These are phyloP conservation scores for Lactarius psammicola DNA, from an alignment of 768 basidiomycete genomes.

Conservation along the genomic window DNA sequence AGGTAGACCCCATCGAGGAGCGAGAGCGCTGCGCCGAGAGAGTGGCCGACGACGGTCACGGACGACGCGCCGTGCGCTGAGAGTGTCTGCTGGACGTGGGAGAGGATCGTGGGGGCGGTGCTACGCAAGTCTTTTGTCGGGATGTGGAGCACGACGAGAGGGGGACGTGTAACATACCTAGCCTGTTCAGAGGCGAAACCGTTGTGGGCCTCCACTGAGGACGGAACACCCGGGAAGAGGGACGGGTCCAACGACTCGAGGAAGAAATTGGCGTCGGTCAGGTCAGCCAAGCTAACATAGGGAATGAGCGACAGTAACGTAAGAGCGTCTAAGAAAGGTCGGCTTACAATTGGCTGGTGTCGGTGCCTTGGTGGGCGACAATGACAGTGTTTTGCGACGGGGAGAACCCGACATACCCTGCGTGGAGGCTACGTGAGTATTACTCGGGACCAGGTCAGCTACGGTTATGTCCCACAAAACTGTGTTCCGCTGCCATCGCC, in stretches of 20 bases:
- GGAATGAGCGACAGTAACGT: background rate
- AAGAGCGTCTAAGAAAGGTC: background rate
- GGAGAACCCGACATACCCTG: slow-evolving; percentile 57
- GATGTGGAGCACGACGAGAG: background rate
- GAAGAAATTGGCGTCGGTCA: slow-evolving; percentile 46
- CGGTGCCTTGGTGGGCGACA: slow-evolving; percentile 42
- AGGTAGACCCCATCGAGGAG: slow-evolving; percentile 34
- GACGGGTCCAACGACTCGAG: slow-evolving; percentile 37
- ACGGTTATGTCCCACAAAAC: slow-evolving; percentile 39
- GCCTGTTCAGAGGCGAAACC: slow-evolving; percentile 50
- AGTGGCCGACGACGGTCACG: slow-evolving; percentile 25
- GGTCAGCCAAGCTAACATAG: slow-evolving; percentile 35
- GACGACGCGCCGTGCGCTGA: background rate
- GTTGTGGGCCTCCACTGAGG: slow-evolving; percentile 43
- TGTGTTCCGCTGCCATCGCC: slow-evolving; percentile 45
- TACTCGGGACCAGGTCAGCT: too few species aligned
- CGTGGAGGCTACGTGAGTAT: background rate
- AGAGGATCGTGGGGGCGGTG: slow-evolving; percentile 6
- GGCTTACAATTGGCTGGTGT: slow-evolving; percentile 36
- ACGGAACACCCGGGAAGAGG: slow-evolving; percentile 51
- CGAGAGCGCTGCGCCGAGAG: slow-evolving; percentile 31
- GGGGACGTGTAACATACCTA: slow-evolving; percentile 35
- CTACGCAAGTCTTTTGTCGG: background rate
- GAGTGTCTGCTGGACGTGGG: background rate
- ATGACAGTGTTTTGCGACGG: slow-evolving; percentile 38